Evolutionary conservation across 139 green algal species (phyloP).

Genomic region (Picochlorum sp.): DNA sequence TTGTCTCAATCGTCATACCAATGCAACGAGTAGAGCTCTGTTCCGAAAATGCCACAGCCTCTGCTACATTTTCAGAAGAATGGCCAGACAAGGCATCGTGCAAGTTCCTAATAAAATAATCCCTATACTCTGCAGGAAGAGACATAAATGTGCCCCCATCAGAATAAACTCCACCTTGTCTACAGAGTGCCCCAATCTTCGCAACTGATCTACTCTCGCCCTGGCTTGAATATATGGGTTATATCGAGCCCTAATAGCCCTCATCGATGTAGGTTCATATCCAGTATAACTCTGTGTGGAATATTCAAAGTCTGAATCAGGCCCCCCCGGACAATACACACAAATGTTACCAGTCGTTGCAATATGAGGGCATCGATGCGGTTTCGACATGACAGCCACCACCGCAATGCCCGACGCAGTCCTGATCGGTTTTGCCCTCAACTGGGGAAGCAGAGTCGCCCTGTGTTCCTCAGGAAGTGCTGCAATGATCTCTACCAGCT

Average conservation of each 20-base stretch:
- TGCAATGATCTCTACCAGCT: conserved; percentile 97
- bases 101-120: conserved; percentile 93
- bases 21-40: conserved; percentile 82
- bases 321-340: conserved; percentile 95
- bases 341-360: conserved; percentile 99
- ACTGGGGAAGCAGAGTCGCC: conserved; percentile 69
- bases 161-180: conserved; percentile 99
- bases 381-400: conserved; percentile 98
- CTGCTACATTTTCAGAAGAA: conserved; percentile 42
- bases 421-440: conserved; percentile 75
- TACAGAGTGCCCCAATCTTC: conserved; percentile 84
- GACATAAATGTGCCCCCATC: conserved; percentile 99
- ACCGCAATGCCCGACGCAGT: conserved; percentile 96
- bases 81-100: conserved; percentile 91
- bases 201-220: conserved; percentile 86
- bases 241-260: conserved; percentile 91
- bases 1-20: conserved; percentile 95
- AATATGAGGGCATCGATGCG: conserved; percentile 96
- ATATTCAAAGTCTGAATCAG: conserved; percentile 98
- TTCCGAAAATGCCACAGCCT: conserved; percentile 66
- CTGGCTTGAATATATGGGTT: conserved; percentile 87
- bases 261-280: conserved; percentile 97
- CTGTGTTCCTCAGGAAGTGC: conserved; percentile 89
- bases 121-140: conserved; percentile 86
- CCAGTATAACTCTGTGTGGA: conserved; percentile 83